Evolutionary conservation across 1,139 yeast genomes (phyloP), one percentile per base, ranked within the genome.

Genomic region (Arxiozyma heterogenica): DNA sequence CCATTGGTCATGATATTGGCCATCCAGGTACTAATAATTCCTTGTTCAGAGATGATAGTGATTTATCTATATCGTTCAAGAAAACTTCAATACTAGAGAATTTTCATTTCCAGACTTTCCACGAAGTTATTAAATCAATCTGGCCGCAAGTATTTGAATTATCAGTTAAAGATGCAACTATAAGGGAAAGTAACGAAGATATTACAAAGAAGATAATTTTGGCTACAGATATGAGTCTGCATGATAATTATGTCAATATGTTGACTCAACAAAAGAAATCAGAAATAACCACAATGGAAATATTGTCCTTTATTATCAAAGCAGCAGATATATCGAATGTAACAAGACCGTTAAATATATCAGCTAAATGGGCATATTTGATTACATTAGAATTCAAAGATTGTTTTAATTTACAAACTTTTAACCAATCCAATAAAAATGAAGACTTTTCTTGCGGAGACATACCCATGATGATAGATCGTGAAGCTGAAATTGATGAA

Each of bases 321-420:
- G 89, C 96, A 70, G 97, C 97, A 0, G 98, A 91, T 70, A 90
- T 91, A 51, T 87, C 96, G 41, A 91, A 91, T 67, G 96, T 90
- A 27, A 82, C 96, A 2, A 75, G 98, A 55, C 89, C 91, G 1
- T 73, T 88, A 54, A 73, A 80, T 47, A 82, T 89, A 4, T 84
- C 94, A 15, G 80, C 89, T 1, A 84, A 84, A 69, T 91, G 98
- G 97, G 96, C 96, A 4, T 73, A 81, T 59, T 82, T 83, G 12
- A 76, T 91, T 51, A 78, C 85, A 1, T 74, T 86, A 59, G 98
- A 91, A 69, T 87, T 90, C 63, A 79, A 77, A 50, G 93, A 87
- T 65, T 82, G 89, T 52, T 74, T 76, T 7, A 68, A 68, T 45
- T 72, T 89, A 23, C 51, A 54, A 18, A 58, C 58, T 11, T 58